Conservation (phyloP, 1,139 yeast species). For the Kurtzmaniella natalensis region DNA sequence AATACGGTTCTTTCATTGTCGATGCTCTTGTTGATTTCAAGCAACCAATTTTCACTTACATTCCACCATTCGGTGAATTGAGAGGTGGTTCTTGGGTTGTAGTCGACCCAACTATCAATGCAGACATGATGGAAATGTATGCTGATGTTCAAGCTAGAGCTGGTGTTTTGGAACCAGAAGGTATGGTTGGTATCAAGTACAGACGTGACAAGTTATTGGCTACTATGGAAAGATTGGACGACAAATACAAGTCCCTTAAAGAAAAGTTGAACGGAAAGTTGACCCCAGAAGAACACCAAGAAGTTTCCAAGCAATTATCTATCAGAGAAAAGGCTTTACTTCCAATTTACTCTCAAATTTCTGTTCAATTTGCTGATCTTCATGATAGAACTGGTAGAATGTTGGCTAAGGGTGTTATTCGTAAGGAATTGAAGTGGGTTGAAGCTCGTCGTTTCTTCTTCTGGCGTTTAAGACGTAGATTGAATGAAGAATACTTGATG, state of each 20-base stretch:
- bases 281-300: slow-evolving; percentile 61
- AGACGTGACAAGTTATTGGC: slow-evolving; percentile 85
- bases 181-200: slow-evolving; percentile 97
- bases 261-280: slow-evolving; percentile 51
- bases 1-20: slow-evolving; percentile 93
- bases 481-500: slow-evolving; percentile 86
- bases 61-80: slow-evolving; percentile 96
- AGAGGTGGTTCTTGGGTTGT: slow-evolving; percentile 99
- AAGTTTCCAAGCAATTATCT: slow-evolving; percentile 59
- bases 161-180: slow-evolving; percentile 98
- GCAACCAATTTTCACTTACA: slow-evolving; percentile 94
- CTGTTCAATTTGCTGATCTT: slow-evolving; percentile 94
- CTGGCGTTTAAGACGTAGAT: slow-evolving; percentile 98
- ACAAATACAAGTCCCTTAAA: slow-evolving; percentile 65
- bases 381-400: slow-evolving; percentile 98
- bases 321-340: slow-evolving; percentile 76
- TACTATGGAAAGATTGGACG: slow-evolving; percentile 88
- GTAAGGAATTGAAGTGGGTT: slow-evolving; percentile 79
- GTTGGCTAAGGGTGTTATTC: slow-evolving; percentile 90
- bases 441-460: slow-evolving; percentile 93
- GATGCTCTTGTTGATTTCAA: slow-evolving; percentile 94
- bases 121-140: slow-evolving; percentile 98
- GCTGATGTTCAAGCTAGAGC: slow-evolving; percentile 97
- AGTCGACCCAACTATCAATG: slow-evolving; percentile 95
- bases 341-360: slow-evolving; percentile 88